Percentiles rank a stretch among this genome's conserved stretches.
These are phyloP conservation scores for Trichoderma polysporum DNA, from an alignment of 2,329 filamentous ascomycete genomes.

Conservation along the genomic window DNA sequence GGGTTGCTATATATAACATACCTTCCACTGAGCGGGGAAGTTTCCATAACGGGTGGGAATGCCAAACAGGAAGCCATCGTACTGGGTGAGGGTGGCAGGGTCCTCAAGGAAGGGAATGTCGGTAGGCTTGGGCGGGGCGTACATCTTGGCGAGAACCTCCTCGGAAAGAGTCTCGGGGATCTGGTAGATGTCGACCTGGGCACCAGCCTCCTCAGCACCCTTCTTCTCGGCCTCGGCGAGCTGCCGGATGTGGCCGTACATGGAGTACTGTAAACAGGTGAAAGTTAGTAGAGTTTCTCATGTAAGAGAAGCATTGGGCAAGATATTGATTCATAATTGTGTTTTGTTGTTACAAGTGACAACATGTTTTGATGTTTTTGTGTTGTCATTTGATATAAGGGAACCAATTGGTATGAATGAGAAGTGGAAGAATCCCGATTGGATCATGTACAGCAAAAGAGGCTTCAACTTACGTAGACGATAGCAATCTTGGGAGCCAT, in stretches of 20 bases:
- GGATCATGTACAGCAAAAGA: neutral
- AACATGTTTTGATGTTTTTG: neutral
- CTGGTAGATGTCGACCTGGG: slow-evolving; percentile 79
- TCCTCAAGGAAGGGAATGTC: slow-evolving; percentile 63
- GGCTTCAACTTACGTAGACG: slow-evolving; percentile 66
- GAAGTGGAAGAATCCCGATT: neutral
- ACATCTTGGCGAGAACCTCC: slow-evolving; percentile 86
- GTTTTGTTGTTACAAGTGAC: neutral
- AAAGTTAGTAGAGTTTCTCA: neutral
- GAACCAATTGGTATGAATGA: too few relatives aligned
- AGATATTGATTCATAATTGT: too few relatives aligned
- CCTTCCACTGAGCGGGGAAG: slow-evolving; percentile 95
- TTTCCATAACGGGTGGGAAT: slow-evolving; percentile 96
- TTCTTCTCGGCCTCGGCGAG: slow-evolving; percentile 87
- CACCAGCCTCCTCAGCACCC: slow-evolving; percentile 86
- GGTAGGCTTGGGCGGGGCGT: slow-evolving; percentile 74
- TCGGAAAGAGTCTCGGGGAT: slow-evolving; percentile 81
- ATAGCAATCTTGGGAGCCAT: slow-evolving; percentile 94
- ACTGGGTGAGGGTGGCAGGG: slow-evolving; percentile 62
- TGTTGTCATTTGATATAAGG: neutral
- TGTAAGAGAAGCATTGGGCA: neutral
- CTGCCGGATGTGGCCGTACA: slow-evolving; percentile 86
- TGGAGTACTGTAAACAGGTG: slow-evolving; percentile 68
- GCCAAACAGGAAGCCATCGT: slow-evolving; percentile 88
- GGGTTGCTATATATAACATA: slow-evolving; percentile 23